Conservation (phyloP, 495 filamentous ascomycete species). For the Alectoria sarmentosa region DNA sequence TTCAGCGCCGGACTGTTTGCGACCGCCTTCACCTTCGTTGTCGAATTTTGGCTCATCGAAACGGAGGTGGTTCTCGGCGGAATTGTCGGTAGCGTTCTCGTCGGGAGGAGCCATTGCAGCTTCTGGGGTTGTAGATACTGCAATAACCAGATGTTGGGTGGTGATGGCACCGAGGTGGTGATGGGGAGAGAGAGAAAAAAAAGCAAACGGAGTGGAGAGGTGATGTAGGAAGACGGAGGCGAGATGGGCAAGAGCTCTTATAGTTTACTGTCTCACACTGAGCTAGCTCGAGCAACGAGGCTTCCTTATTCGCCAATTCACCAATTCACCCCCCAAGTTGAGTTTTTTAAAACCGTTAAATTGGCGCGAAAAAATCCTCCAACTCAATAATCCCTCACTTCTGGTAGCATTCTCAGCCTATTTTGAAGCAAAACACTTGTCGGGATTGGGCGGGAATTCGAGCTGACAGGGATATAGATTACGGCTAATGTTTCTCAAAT, state of each 20-base stretch:
- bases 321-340: conserved; percentile 3
- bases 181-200: neutral
- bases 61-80: conserved; percentile 23
- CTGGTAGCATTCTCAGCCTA: neutral
- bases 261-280: conserved; percentile 16
- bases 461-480: neutral
- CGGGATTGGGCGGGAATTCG: conserved; percentile 17
- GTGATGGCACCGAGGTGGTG: conserved; percentile 20
- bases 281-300: conserved; percentile 6
- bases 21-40: conserved; percentile 20
- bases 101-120: conserved; percentile 26
- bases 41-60: conserved; percentile 24
- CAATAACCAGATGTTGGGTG: conserved; percentile 19
- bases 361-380: conserved; percentile 9
- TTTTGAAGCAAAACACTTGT: neutral
- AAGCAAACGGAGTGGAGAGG: conserved; percentile 13
- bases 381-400: conserved; percentile 19
- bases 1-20: conserved; percentile 19
- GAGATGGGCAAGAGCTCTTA: conserved; percentile 17
- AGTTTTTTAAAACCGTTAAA: conserved; percentile 17
- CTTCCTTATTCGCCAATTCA: conserved; percentile 5
- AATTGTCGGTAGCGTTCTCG: conserved; percentile 13
- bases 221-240: conserved; percentile 1
- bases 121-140: conserved; percentile 18
- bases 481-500: conserved; percentile 12